phyloP scores from a whole-genome alignment of 306 rosid species.

The Crotalaria pallida region DNA sequence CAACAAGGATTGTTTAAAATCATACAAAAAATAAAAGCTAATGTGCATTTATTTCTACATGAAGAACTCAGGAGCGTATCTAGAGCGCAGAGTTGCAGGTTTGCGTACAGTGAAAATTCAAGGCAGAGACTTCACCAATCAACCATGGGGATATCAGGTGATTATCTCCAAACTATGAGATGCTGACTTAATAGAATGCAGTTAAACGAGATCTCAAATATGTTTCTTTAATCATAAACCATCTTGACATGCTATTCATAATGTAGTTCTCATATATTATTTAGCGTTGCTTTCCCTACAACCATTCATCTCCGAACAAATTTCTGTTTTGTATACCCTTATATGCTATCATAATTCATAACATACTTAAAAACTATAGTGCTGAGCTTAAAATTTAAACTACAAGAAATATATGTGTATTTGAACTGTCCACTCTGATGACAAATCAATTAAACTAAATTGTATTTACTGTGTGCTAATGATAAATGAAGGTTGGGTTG shows the following conservation, averaged over 20 bases:
- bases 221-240: not conserved
- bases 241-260: not conserved
- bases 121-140: conserved; percentile 39
- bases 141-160: conserved; percentile 81
- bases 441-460: conserved; percentile 1
- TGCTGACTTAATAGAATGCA: conserved; percentile 3
- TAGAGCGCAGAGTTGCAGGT: conserved; percentile 64
- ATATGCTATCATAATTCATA: not conserved
- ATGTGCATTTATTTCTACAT: conserved; percentile 18
- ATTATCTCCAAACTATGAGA: conserved; percentile 15
- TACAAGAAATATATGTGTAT: not conserved
- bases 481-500: conserved; percentile 59
- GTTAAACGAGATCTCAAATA: not conserved
- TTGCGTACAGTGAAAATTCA: conserved; percentile 39
- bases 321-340: not conserved
- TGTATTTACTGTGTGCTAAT: conserved; percentile 11
- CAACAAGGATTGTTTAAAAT: not conserved
- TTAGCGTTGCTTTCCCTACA: not conserved
- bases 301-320: not conserved
- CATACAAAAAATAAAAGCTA: no score
- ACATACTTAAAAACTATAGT: not conserved
- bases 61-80: conserved; percentile 72
- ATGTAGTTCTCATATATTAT: conserved; percentile 9
- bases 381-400: not conserved
- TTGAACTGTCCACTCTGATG: not conserved